Evolutionary conservation across 2,329 filamentous ascomycete species (phyloP).

Genomic region (Ramularia endophylla): DNA sequence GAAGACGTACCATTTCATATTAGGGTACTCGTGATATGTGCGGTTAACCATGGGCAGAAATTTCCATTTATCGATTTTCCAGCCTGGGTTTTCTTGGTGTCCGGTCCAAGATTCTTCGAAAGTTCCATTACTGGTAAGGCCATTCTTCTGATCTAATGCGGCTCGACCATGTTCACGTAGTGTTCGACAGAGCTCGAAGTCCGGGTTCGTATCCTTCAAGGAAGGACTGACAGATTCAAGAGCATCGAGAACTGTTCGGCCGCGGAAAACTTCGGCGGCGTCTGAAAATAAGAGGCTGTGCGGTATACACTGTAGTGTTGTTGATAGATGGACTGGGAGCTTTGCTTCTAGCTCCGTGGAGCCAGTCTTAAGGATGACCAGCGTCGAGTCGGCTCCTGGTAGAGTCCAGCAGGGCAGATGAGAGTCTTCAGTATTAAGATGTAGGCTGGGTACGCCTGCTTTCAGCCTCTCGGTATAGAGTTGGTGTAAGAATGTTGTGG

Average conservation of each 20-base stretch:
- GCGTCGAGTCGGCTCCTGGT: too few relatives aligned
- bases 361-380: conserved; percentile 44
- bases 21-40: conserved; percentile 35
- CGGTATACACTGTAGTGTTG: conserved; percentile 31
- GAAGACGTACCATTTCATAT: conserved; percentile 53
- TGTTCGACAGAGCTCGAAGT: conserved; percentile 23
- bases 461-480: too few relatives aligned
- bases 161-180: conserved; percentile 15
- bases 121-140: conserved; percentile 14
- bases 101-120: conserved; percentile 1
- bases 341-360: conserved; percentile 29
- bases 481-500: too few relatives aligned
- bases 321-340: conserved; percentile 30
- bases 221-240: conserved; percentile 17
- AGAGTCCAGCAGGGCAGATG: too few relatives aligned
- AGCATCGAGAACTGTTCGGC: conserved; percentile 30
- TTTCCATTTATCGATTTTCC: conserved; percentile 44
- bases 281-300: conserved; percentile 35
- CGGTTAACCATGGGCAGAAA: conserved; percentile 41
- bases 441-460: too few relatives aligned
- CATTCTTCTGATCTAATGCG: conserved; percentile 15
- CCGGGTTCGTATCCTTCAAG: conserved; percentile 15
- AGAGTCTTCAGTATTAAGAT: too few relatives aligned
- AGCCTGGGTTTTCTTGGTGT: conserved; percentile 20
- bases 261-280: conserved; percentile 30